Conservation (phyloP, 208 protist genomes). For the Entamoeba histolytica region DNA sequence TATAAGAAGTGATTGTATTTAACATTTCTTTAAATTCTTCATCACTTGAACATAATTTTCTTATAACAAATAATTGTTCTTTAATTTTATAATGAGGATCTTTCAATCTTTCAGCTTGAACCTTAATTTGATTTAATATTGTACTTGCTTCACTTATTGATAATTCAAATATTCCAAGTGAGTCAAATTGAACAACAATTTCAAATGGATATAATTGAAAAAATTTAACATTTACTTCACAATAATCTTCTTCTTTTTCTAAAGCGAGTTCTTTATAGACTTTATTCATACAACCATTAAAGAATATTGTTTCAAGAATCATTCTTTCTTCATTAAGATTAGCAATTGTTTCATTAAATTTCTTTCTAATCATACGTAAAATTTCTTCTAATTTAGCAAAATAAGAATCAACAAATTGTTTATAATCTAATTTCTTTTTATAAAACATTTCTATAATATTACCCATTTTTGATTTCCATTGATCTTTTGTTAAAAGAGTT, state of each 20-base stretch:
- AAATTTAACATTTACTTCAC: neutral
- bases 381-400: neutral
- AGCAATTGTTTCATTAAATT: neutral
- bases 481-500: no score
- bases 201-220: neutral
- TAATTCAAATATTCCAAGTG: neutral
- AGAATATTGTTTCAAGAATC: neutral
- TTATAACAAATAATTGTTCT: neutral
- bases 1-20: no score
- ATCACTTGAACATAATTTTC: no score
- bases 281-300: neutral
- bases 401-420: neutral
- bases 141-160: neutral
- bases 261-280: neutral
- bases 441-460: no score
- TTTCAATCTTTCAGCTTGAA: neutral
- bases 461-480: no score
- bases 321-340: neutral
- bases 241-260: neutral
- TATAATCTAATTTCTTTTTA: no score
- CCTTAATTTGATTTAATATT: neutral
- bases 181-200: neutral
- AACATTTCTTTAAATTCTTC: no score
- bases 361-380: neutral
- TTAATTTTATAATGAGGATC: neutral